Evolutionary conservation across 1,284 basidiomycete species (phyloP), one percentile per base, ranked within the genome.

Genomic region (Coniferiporia sulphurascens): DNA sequence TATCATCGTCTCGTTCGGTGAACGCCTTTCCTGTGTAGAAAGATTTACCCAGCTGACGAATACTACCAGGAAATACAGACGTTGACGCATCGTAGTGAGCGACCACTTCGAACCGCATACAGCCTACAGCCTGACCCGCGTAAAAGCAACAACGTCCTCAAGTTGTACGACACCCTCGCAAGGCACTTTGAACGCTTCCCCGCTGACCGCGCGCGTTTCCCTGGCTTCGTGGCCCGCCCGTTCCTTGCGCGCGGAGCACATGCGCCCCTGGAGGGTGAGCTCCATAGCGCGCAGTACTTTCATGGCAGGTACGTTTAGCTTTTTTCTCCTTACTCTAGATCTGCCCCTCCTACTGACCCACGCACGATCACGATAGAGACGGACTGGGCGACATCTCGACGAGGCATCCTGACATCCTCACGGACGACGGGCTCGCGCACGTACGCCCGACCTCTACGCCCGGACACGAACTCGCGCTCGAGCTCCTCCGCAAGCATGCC

Each of bases 241-340:
- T 78, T 90, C 51, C 76, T 91, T 59, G 86, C 81, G 0, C 72
- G 79, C 52, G 94, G 93, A 3, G 79, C 85, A 46, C 73, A 76
- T n/a, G 78, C 78, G 0, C 96, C 96, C 3, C 76, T 97, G 1
- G 79, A 84, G 52, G 95, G 95, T 3, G 82, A 84, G 27, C 72
- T 84, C 36, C 87, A 92, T 65, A 87, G 83, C 57, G 95, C 96
- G 10, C 82, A 89, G 63, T 97, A 95, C 71, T 96, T 98, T 67
- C 88, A 91, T 66, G 88, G 89, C 66, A 83, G 79, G 87, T 82
- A n/a, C n/a, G 61, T 5, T 4, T 19, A 19, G 13, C n/a, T n/a
- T n/a, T n/a, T n/a, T n/a, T n/a, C n/a, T n/a, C n/a, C n/a, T n/a
- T n/a, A n/a, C n/a, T n/a, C n/a, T n/a, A n/a, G n/a, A n/a, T n/a